Base-by-base conservation (phyloP, 495 filamentous ascomycete species). In the Penicillium daleae region DNA sequence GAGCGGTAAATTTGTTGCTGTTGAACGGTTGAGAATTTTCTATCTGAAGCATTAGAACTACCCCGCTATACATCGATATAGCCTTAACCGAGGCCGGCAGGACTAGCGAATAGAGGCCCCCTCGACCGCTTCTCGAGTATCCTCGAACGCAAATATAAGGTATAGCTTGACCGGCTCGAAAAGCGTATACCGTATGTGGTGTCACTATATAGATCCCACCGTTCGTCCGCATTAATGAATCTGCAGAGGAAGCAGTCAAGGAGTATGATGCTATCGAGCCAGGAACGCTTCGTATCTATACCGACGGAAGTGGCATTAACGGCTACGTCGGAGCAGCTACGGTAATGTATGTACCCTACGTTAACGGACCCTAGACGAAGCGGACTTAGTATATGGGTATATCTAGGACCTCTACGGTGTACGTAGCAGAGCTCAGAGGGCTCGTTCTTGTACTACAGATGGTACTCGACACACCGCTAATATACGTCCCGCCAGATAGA, bases 91-190 rank as follows among this genome's bases (percentile, higher is more conserved):
- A 56, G 54, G 26, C 17, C 21, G 33, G 10, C n/a, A 56, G 54
- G 33, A 27, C n/a, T n/a, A 56, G 35, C 33, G 54, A 56, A 42
- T 33, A 60, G 49, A 60, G n/a, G 58, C 49, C 58, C 58, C 58
- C 49, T 60, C 24, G 48, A 53, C 15, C 49, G 49, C 17, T 53
- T 53, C 46, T 49, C 46, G 46, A 49, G 46, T 19, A 33, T 33
- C 32, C 32, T 33, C 32, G 32, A 33, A 33, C 32, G 6, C 7
- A 33, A 33, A 33, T 33, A 8, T 33, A 33, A 33, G 32, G 32
- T 33, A 9, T 9, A 33, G 32, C 32, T 33, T 33, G 32, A 33
- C 32, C 32, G 32, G 32, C 32, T 33, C 32, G 32, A 33, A 33
- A 33, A 33, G 6, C 32, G 32, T 33, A 33, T 33, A 33, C 4